phyloP scores from a whole-genome alignment of 148 eudicot genomes.

The Silene uniflora region DNA sequence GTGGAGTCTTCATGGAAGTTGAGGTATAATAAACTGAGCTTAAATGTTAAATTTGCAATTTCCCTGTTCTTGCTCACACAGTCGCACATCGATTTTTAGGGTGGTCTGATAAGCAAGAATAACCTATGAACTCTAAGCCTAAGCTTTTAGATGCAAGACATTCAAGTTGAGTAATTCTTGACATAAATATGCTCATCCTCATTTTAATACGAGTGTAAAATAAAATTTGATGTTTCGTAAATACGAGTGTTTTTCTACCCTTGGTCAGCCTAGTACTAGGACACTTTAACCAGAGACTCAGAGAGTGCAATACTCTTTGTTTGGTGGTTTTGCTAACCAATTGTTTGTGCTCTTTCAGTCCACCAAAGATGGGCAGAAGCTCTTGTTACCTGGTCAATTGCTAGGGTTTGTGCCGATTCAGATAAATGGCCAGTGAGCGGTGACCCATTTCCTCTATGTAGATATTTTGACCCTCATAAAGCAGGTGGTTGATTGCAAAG shows the following conservation, averaged over 20 bases:
- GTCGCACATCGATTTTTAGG: too few relatives aligned
- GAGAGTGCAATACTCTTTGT: neutral
- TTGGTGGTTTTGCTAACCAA: neutral
- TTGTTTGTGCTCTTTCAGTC: slow-evolving; percentile 7
- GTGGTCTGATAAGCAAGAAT: too few relatives aligned
- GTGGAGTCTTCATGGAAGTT: slow-evolving; percentile 27
- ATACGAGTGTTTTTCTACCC: too few relatives aligned
- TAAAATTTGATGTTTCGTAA: too few relatives aligned
- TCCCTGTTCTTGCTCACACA: neutral
- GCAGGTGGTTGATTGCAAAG: slow-evolving; percentile 25
- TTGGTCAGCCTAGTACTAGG: too few relatives aligned
- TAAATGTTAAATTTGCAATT: neutral
- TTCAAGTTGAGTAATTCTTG: too few relatives aligned
- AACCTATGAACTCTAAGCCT: too few relatives aligned
- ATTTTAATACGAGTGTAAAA: too few relatives aligned
- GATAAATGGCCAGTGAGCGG: slow-evolving; percentile 14
- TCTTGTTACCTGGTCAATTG: slow-evolving; percentile 14
- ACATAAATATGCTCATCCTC: too few relatives aligned
- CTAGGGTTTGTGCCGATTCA: slow-evolving; percentile 25
- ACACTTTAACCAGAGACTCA: too few relatives aligned
- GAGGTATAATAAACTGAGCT: slow-evolving; percentile 13
- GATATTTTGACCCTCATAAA: slow-evolving; percentile 32
- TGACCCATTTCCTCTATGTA: slow-evolving; percentile 29
- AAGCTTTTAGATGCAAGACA: too few relatives aligned
- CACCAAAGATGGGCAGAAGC: slow-evolving; percentile 18